Base-by-base conservation (phyloP, 2,329 filamentous ascomycete species). In the Colletotrichum endophyticum region DNA sequence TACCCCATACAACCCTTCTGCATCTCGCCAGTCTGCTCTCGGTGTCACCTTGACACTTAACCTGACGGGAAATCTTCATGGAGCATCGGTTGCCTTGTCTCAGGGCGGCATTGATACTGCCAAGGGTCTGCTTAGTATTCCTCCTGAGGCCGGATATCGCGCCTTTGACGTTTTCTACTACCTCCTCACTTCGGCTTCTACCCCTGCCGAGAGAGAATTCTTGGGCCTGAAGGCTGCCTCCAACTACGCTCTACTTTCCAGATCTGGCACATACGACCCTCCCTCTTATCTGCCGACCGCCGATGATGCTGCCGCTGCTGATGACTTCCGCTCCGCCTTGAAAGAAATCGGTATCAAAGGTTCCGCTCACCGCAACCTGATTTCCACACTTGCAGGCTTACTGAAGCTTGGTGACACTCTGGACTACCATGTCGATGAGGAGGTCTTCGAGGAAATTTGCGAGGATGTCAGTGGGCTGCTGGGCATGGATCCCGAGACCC, bases 151-250 rank as follows among this genome's bases (percentile, higher is more conserved):
- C 8, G 97, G 97, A 15, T 95, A 95, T 84, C 93, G 97, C 78
- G 97, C 96, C 5, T 99, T 99, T 80, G 96, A 99, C 82, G 97
- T 98, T 66, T 99, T 99, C 83, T 99, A 99, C 87, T 99, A 98
- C 81, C 92, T 99, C 1, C 90, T 99, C 57, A 98, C 96, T 1
- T 96, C 95, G n/a, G 94, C 95, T 1, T 98, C 97, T 0, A 97
- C 95, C 2, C 92, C 94, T 6, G 94, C 95, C 3, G 97, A 99
- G 86, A 91, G 95, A 72, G 96, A 99, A 83, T 98, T 96, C 77
- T 87, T 99, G 16, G 93, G 94, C 30, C 90, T 99, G 34, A 94
- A 95, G 85, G 89, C 92, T 11, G 92, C 95, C 4, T 94, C 95
- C 6, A 89, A 91, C 59, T 99, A 99, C 84, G 86, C 92, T 8